phyloP scores from a whole-genome alignment of 2,329 filamentous ascomycete species.

The Penicillium polonicum region DNA sequence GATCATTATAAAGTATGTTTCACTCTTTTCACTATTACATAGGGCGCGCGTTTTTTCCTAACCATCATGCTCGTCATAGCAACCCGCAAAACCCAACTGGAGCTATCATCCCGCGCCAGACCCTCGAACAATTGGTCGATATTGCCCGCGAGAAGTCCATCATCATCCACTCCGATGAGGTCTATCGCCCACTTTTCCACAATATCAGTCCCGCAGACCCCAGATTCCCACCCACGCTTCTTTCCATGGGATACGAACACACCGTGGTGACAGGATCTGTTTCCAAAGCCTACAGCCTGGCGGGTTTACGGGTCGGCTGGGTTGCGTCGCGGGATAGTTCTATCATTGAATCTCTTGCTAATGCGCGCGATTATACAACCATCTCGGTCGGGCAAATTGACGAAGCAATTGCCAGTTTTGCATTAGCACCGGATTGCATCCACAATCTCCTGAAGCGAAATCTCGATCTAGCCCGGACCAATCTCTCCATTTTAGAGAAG shows the following conservation, averaged over 20 bases:
- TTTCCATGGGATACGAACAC: conserved; percentile 70
- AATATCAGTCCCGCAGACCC: conserved; percentile 55
- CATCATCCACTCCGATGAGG: conserved; percentile 72
- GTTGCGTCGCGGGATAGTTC: conserved; percentile 64
- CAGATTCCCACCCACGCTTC: conserved; percentile 64
- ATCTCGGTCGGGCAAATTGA: conserved; percentile 83
- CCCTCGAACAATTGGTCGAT: conserved; percentile 61
- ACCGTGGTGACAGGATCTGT: conserved; percentile 74
- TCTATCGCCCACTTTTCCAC: conserved; percentile 82
- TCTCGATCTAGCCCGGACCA: conserved; percentile 64
- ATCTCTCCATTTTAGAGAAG: conserved; percentile 63
- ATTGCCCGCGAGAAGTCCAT: conserved; percentile 64
- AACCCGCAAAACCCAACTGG: conserved; percentile 73
- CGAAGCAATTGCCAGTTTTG: conserved; percentile 73
- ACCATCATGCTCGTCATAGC: conserved; percentile 37
- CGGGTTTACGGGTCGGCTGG: conserved; percentile 82
- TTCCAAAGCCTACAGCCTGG: conserved; percentile 81
- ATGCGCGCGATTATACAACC: conserved; percentile 76
- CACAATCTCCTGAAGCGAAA: conserved; percentile 63
- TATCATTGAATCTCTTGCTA: conserved; percentile 63
- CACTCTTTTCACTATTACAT: not conserved
- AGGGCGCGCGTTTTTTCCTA: not conserved
- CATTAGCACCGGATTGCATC: conserved; percentile 65
- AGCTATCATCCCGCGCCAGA: conserved; percentile 61
- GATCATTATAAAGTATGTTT: conserved; percentile 58